Percentiles rank a stretch among this genome's conserved stretches.
Evolutionary conservation across 1,284 basidiomycete genomes (phyloP).

Genomic region (Malassezia nana): DNA sequence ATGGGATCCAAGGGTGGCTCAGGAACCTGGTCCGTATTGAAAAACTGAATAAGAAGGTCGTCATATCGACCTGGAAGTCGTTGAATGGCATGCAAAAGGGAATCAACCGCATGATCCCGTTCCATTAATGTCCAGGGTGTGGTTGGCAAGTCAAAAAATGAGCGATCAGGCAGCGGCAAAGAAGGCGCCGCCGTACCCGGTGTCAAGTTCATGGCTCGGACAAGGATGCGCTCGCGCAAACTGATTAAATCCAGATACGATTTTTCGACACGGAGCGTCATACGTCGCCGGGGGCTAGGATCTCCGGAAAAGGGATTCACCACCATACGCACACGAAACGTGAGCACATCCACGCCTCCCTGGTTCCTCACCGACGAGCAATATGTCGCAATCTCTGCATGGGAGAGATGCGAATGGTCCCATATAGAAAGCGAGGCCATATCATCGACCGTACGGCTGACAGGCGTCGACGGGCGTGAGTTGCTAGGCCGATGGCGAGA

Average conservation of each 20-base stretch:
- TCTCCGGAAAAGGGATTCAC: neutral
- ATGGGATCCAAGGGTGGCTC: neutral
- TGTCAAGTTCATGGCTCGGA: neutral
- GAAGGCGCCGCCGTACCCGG: neutral
- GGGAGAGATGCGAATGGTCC: neutral
- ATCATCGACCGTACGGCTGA: neutral
- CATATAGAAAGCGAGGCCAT: neutral
- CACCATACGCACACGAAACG: conserved; percentile 3
- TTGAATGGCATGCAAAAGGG: conserved; percentile 6
- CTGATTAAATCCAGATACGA: conserved; percentile 3
- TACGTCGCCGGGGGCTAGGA: neutral
- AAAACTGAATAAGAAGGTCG: conserved; percentile 8
- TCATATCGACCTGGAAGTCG: neutral
- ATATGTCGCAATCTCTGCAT: neutral
- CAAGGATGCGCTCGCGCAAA: conserved; percentile 4
- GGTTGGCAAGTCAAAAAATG: conserved; percentile 5
- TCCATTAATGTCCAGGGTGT: conserved; percentile 6
- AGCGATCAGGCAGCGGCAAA: neutral
- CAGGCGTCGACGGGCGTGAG: conserved; percentile 1
- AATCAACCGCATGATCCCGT: conserved; percentile 9
- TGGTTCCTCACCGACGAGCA: neutral
- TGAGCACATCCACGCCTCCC: neutral
- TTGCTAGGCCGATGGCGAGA: neutral
- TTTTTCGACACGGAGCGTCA: conserved; percentile 4
- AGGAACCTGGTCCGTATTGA: neutral